Base-by-base conservation (phyloP, 371 early-diverging fungal species). In the Actinomucor elegans region DNA sequence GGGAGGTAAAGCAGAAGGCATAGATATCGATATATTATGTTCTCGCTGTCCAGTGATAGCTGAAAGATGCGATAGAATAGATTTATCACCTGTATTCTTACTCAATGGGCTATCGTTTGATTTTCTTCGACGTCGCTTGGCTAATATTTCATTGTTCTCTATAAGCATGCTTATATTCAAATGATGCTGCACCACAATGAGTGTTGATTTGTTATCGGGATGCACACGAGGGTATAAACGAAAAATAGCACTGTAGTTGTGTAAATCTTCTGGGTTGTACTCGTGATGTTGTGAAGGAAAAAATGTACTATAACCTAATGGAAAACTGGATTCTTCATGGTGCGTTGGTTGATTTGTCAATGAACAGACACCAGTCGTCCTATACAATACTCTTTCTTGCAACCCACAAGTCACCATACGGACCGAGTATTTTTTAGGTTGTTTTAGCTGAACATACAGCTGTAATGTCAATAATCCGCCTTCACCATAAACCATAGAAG, bases 401-500 rank as follows among this genome's bases (percentile, higher is more conserved):
- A 65, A 24, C 0, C 56, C 65, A 34, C 60, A 65, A n/a, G 65
- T 59, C 1, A 65, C 53, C 17, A 45, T 46, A 0, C 40, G 43
- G 5, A 65, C 44, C 1, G 43, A 40, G 12, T 55, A 48, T 12
- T 33, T 35, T 6, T 46, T 21, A 1, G 57, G 60, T 15, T 56
- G 23, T n/a, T 47, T 45, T 8, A 65, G n/a, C 9, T 49, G 32
- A 4, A 65, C 31, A n/a, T 46, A 28, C 5, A 65, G 15, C 18
- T 48, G 48, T 3, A 65, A 20, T 21, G 38, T 35, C 1, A 65
- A 28, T 15, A 65, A 21, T 1, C 65, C 65, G 27, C 65, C 65
- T 33, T 65, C 65, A 38, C 52, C 36, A 28, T 59, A 65, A 6
- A 55, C 56, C 59, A 65, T 65, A 14, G 44, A 41, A 0, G 65